A percentile compares a stretch with the other conserved stretches of the same genome.
These are phyloP conservation scores for Cytospora chrysosperma DNA, from an alignment of 2,329 filamentous ascomycete species.

Conservation along the genomic window DNA sequence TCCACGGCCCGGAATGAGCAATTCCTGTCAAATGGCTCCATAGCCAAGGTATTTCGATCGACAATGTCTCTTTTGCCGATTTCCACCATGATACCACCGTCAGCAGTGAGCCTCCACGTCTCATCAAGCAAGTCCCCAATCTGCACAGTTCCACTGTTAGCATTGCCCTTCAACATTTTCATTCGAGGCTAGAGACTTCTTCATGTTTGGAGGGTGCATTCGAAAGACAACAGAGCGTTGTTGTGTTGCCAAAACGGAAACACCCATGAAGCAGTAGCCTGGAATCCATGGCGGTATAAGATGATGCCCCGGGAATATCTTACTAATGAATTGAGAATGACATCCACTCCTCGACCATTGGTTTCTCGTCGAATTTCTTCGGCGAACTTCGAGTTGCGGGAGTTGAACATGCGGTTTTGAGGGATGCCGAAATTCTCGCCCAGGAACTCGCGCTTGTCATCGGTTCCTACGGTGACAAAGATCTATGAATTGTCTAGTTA, in stretches of 20 bases:
- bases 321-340: slow-evolving; percentile 27
- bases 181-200: too few species aligned
- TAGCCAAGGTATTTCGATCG: slow-evolving; percentile 26
- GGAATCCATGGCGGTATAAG: too few species aligned
- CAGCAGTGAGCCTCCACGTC: slow-evolving; percentile 31
- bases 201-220: too few species aligned
- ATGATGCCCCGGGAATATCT: too few species aligned
- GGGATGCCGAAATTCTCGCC: slow-evolving; percentile 32
- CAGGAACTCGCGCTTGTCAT: slow-evolving; percentile 34
- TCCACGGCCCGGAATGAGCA: not conserved
- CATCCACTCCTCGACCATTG: slow-evolving; percentile 26
- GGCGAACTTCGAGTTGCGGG: slow-evolving; percentile 30
- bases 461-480: slow-evolving; percentile 34
- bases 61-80: slow-evolving; percentile 29
- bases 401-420: slow-evolving; percentile 30
- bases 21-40: slow-evolving; percentile 26
- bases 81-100: slow-evolving; percentile 42
- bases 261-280: too few species aligned
- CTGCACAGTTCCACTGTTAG: too few species aligned
- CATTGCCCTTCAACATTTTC: too few species aligned
- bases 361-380: slow-evolving; percentile 28
- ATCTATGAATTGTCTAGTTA: slow-evolving; percentile 23
- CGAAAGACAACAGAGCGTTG: too few species aligned
- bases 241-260: too few species aligned
- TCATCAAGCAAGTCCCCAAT: slow-evolving; percentile 28